Evolutionary conservation across 2,329 filamentous ascomycete genomes (phyloP), one percentile per base, ranked within the genome.

Genomic region (Neoascochyta sp.): DNA sequence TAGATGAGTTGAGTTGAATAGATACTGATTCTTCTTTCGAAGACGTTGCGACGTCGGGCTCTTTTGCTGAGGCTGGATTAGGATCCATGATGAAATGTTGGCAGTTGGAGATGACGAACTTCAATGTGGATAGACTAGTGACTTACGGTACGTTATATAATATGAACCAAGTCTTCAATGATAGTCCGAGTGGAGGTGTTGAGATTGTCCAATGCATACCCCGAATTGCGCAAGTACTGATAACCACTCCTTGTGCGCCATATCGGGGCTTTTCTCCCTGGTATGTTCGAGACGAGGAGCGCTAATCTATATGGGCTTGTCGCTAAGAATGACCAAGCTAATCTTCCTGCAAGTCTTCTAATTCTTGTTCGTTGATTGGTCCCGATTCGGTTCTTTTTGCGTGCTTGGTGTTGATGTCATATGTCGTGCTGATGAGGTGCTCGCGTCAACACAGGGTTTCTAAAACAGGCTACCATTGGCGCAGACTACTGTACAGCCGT

Each of bases 151-250:
- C 36, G 34, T 9, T 16, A 7, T 12, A 10, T 9, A 15, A 21
- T 15, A 12, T 13, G 20, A 5, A 12, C 11, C 7, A 21, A 10
- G 22, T 20, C 18, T 26, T 29, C 29, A 17, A 28, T 7, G 17
- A 12, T 6, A 27, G 2, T 9, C 12, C 7, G 7, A 10, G 18
- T 33, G 27, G 9, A 27, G 22, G 34, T 24, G 10, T 16, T 36
- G 28, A 31, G 12, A 45, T 42, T 30, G 24, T 19, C 23, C 24
- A 22, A 45, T 45, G 28, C 30, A 26, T 34, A 39, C 33, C 17
- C 34, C 15, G 17, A 24, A 42, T 45, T 39, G 42, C 39, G 42
- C 24, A 34, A 42, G 33, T 24, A 18, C 13, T 29, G 20, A 28
- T 27, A 12, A 9, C 20, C 22, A 13, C 29, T 22, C 27, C 25